Evolutionary conservation across 768 basidiomycete species (phyloP), one percentile per base, ranked within the genome.

Genomic region (Amanita fuliginea): DNA sequence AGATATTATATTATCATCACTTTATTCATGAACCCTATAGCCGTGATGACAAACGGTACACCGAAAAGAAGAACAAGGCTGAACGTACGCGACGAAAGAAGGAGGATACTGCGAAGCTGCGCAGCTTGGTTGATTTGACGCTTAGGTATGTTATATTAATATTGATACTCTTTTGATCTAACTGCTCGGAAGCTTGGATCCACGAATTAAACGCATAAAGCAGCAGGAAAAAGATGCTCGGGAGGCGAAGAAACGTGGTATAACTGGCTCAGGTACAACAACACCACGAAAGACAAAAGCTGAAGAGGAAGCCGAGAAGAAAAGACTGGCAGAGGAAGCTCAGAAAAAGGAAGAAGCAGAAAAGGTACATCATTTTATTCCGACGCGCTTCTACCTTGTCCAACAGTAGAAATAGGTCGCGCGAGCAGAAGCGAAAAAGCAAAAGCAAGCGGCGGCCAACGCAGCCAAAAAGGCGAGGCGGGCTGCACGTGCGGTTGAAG

Each of bases 51-150:
- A 98, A 98, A 69, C 86, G 95, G 26, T 96, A 94, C 70, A 93
- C 91, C 14, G 95, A 98, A 70, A 98, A 97, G 76, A 99, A 99
- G 77, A 99, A 99, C 80, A 97, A 96, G 68, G 69, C 88, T 4
- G 95, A 99, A 69, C 92, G 95, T 30, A 89, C 92, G 10, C 78
- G 92, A 51, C 75, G 90, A 63, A 99, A 99, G 75, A 96, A 96
- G 75, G 95, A 96, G 57, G 95, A 99, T 67, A 97, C 80, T 40
- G 85, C 91, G 10, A 86, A 93, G 58, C 66, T 97, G 24, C 83
- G 95, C 47, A 72, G 72, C 22, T 71, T 99, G 21, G 92, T 99
- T 44, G 95, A 98, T 70, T 69, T 84, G 49, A 80, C 89, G 19
- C 77, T 96, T 42, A 69, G 71, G 75, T 73, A 53, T 6, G 53